Conservation (phyloP, 176 grass and related monocot genomes). For the Triticum timopheevii region DNA sequence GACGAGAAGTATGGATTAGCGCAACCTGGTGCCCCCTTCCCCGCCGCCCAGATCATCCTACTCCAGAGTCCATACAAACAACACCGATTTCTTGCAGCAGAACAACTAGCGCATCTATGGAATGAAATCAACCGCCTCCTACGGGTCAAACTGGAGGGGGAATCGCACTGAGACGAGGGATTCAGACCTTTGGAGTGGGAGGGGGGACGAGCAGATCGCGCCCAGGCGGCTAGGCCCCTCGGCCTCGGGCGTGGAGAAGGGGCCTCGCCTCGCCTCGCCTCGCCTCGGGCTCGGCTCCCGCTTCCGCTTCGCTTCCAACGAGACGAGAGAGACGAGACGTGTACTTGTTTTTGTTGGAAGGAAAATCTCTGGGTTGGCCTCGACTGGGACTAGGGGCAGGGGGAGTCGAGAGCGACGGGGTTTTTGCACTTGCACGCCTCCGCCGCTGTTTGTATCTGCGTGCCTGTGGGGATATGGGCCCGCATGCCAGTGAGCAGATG, state of each 20-base stretch:
- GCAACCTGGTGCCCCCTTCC: neutral
- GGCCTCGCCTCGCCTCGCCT: neutral
- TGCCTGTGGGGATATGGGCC: neutral
- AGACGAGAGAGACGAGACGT: neutral
- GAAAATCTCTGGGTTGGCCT: conserved; percentile 4
- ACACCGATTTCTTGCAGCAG: neutral
- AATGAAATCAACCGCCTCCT: neutral
- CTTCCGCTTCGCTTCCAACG: neutral
- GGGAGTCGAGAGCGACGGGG: neutral
- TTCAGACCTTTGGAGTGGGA: neutral
- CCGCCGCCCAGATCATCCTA: neutral
- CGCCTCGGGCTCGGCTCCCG: neutral
- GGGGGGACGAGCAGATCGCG: conserved; percentile 21
- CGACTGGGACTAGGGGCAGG: neutral
- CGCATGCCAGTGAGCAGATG: neutral
- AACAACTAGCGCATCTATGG: neutral
- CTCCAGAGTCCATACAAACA: neutral
- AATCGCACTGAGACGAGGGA: neutral
- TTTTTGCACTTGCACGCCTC: conserved; percentile 7
- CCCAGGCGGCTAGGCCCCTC: neutral
- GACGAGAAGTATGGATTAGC: neutral
- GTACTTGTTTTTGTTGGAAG: conserved; percentile 1
- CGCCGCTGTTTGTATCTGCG: neutral
- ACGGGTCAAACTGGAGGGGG: neutral
- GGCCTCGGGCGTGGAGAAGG: neutral